Percentiles rank a stretch among this genome's conserved stretches.
Conservation (phyloP, 2,329 filamentous ascomycete genomes). For the Diaporthe helianthi region DNA sequence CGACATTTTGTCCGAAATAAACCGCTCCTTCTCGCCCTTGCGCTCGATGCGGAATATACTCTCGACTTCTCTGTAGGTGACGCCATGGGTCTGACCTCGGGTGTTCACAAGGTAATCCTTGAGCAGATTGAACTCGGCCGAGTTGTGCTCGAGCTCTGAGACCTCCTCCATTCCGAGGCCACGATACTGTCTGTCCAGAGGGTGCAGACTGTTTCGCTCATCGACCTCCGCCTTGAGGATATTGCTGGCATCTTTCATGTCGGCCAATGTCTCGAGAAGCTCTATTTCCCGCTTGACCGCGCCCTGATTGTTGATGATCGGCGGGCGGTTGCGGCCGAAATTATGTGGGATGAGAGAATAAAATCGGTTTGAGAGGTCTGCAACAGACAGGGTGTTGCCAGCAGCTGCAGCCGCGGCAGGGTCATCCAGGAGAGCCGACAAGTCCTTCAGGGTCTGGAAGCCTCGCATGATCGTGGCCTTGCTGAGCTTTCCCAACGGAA, state of each 20-base stretch:
- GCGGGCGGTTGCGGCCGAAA: constrained; percentile 77
- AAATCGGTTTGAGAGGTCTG: constrained; percentile 76
- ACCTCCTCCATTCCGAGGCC: constrained; percentile 79
- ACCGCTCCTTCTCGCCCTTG: constrained; percentile 73
- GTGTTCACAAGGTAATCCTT: constrained; percentile 71
- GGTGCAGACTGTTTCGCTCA: constrained; percentile 61
- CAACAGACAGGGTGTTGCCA: constrained; percentile 50
- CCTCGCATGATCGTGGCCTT: constrained; percentile 78
- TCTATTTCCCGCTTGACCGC: constrained; percentile 79
- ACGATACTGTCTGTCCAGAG: constrained; percentile 75
- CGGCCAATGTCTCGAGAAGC: constrained; percentile 79
- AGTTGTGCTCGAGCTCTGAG: constrained; percentile 66
- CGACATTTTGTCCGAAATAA: constrained; percentile 62
- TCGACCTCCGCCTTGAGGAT: constrained; percentile 74
- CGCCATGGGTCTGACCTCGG: constrained; percentile 69
- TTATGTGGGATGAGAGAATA: constrained; percentile 84
- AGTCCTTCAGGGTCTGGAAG: constrained; percentile 78
- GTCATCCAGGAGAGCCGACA: constrained; percentile 71
- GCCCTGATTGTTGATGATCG: constrained; percentile 63
- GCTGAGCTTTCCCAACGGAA: constrained; percentile 85
- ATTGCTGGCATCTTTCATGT: constrained; percentile 82
- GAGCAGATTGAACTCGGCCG: constrained; percentile 70
- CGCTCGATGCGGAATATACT: constrained; percentile 87
- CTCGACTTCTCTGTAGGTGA: constrained; percentile 63
- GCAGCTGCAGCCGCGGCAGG: constrained; percentile 54